Evolutionary conservation across 768 basidiomycete genomes (phyloP), one percentile per base, ranked within the genome.

Genomic region (Dictyophora rubrovolvata): DNA sequence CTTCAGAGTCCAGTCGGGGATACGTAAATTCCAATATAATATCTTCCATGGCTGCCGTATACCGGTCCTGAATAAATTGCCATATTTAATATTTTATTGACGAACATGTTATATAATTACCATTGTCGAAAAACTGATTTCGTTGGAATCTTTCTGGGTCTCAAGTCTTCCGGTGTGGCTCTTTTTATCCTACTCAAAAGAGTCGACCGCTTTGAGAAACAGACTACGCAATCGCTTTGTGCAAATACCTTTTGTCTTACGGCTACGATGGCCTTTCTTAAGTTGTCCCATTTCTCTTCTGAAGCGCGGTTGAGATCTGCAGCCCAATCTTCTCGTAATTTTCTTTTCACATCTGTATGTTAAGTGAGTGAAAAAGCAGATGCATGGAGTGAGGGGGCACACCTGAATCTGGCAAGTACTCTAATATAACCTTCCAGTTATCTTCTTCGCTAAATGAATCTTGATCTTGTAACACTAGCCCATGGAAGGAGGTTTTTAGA

Each of bases 1-100:
- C 96, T 70, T 99, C 96, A 14, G 89, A 89, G 70, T 99, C 96
- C 56, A 99, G 80, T 12, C 96, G 84, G 1, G 95, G 95, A 71
- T 98, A 99, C 0, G 89, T 95, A 70, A 96, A 97, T 65, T 92
- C 87, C 12, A 99, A 75, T 51, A 96, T 77, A 60, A 97, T 82
- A 62, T 98, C 95, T 69, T 95, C 86, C 73, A 93, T 74, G 3
- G 84, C 83, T 1, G 72, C 71, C 55, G 63, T 72, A 47, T 81
- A 63, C 28, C 60, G 64, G 23, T 63, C 61, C 74, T 76, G 61
- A 48, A 18, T 63, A 63, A 22, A 42, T 48, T 59, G 34, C 54
- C 42, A 12, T 9, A 14, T 42, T 42, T 14, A 42, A 42, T n/a
- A 42, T 14, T 12, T 42, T 12, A 42, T 14, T 42, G 28, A 28